Evolutionary conservation across 345 rosid genomes (phyloP).

Genomic region (Moricandia moricandioides): DNA sequence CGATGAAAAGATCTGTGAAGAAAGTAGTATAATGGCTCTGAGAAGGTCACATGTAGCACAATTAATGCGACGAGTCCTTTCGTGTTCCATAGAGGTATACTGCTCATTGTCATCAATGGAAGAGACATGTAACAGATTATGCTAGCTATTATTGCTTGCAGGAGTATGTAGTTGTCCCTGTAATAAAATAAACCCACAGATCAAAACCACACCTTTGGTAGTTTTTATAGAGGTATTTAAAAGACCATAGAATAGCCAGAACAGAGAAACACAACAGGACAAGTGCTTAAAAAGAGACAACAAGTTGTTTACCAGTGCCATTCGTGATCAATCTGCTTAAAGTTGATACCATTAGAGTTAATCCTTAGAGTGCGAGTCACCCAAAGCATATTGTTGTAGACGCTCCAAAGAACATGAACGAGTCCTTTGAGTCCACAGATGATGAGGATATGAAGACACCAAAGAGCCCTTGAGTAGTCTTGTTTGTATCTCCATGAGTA

Average conservation of each 20-base stretch:
- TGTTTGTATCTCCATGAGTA: constrained; percentile 47
- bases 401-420: constrained; percentile 43
- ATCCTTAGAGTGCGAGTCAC: constrained; percentile 52
- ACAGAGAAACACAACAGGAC: background rate
- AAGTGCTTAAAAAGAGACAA: background rate
- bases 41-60: constrained; percentile 65
- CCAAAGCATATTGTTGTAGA: constrained; percentile 63
- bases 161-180: constrained; percentile 93
- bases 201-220: background rate
- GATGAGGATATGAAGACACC: constrained; percentile 67
- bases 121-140: constrained; percentile 48
- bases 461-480: constrained; percentile 43
- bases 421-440: constrained; percentile 46
- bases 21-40: constrained; percentile 84
- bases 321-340: constrained; percentile 86
- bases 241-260: too few relatives aligned
- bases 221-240: background rate
- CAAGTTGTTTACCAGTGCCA: constrained; percentile 56
- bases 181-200: constrained; percentile 4
- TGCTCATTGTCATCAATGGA: constrained; percentile 44
- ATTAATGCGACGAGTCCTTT: constrained; percentile 61
- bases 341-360: constrained; percentile 64
- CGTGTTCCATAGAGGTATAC: constrained; percentile 64
- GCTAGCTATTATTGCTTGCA: constrained; percentile 72
- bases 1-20: constrained; percentile 62